These are phyloP conservation scores for Ceratocystis ficicola DNA, from an alignment of 2,329 filamentous ascomycete genomes.

Conservation along the genomic window DNA sequence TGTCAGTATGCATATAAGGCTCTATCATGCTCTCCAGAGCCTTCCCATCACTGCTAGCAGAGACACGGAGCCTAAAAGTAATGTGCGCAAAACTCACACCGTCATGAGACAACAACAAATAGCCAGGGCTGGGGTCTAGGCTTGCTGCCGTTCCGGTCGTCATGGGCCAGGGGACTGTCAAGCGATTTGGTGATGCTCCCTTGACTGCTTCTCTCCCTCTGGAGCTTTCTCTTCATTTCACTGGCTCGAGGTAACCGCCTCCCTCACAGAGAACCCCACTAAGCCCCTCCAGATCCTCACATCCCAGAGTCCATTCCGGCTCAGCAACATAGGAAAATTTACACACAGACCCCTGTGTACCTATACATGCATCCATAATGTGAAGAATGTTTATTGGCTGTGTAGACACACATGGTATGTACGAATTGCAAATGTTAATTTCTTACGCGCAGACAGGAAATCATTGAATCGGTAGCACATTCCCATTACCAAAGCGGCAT, in stretches of 20 bases:
- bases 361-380: background rate
- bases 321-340: background rate
- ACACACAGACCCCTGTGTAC: background rate
- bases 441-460: background rate
- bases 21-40: background rate
- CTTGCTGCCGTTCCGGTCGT: background rate
- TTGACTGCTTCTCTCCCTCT: background rate
- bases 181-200: background rate
- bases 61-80: background rate
- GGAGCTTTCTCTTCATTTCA: background rate
- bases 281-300: background rate
- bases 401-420: background rate
- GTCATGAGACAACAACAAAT: background rate
- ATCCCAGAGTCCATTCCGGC: background rate
- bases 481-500: background rate
- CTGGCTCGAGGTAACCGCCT: background rate
- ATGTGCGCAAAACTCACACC: background rate
- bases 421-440: background rate
- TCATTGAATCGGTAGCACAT: background rate
- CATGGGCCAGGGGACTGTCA: background rate
- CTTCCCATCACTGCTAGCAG: background rate
- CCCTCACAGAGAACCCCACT: background rate
- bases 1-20: slow-evolving; percentile 6
- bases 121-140: background rate
- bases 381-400: background rate